These are phyloP conservation scores for Coemansia reversa DNA, from an alignment of 192 early-diverging fungal species.

Conservation along the genomic window DNA sequence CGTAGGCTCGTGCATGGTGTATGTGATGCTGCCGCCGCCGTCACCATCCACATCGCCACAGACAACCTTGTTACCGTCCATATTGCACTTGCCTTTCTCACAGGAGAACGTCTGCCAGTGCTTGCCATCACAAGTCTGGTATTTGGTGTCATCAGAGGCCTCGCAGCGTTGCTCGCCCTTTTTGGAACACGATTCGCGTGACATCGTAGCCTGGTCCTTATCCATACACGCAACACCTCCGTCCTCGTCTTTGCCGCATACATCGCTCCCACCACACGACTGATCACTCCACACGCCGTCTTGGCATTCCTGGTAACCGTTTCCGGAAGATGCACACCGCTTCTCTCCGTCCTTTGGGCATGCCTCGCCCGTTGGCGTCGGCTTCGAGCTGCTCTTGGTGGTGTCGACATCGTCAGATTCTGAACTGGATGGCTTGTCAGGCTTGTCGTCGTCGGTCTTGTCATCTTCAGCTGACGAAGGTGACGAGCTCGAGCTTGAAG, in stretches of 20 bases:
- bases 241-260: slow-evolving; percentile 25
- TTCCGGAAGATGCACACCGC: slow-evolving; percentile 13
- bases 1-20: slow-evolving; percentile 26
- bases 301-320: slow-evolving; percentile 28
- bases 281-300: slow-evolving; percentile 35
- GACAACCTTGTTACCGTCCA: slow-evolving; percentile 22
- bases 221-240: slow-evolving; percentile 32
- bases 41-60: slow-evolving; percentile 15
- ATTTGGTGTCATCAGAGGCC: slow-evolving; percentile 18
- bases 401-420: neutral
- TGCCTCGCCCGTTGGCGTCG: slow-evolving; percentile 31
- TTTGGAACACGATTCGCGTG: slow-evolving; percentile 24
- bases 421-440: neutral
- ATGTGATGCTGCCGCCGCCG: slow-evolving; percentile 9
- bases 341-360: slow-evolving; percentile 28
- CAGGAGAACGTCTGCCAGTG: slow-evolving; percentile 32
- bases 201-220: slow-evolving; percentile 29
- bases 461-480: neutral
- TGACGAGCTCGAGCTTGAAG: neutral
- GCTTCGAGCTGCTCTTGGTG: slow-evolving; percentile 11
- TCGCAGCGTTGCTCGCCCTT: slow-evolving; percentile 39
- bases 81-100: slow-evolving; percentile 15
- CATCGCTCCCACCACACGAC: slow-evolving; percentile 22
- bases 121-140: slow-evolving; percentile 47
- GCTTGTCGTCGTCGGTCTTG: neutral